phyloP scores from a whole-genome alignment of 176 grass and related monocot genomes.

The Secale cereale region DNA sequence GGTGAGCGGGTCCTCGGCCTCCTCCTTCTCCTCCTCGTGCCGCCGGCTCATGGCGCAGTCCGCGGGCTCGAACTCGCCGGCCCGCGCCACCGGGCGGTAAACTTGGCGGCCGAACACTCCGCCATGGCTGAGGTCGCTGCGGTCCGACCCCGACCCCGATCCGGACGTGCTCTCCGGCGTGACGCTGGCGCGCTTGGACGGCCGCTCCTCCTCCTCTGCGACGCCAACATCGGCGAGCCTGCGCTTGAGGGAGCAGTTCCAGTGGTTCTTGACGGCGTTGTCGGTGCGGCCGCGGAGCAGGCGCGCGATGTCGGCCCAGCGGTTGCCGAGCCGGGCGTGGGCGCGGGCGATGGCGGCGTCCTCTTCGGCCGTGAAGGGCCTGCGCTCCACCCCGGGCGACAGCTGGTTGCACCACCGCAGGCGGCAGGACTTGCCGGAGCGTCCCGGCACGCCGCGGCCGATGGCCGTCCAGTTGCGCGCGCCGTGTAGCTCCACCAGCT shows the following conservation, averaged over 20 bases:
- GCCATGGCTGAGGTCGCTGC: conserved; percentile 61
- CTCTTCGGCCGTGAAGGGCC: conserved; percentile 78
- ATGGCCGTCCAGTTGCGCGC: conserved; percentile 94
- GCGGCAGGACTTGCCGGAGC: conserved; percentile 91
- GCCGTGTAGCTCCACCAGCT: conserved; percentile 69
- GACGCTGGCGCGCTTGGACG: conserved; percentile 44
- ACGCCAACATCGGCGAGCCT: conserved; percentile 16
- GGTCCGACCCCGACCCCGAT: conserved; percentile 39
- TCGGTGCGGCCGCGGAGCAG: conserved; percentile 84
- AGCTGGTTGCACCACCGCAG: conserved; percentile 97
- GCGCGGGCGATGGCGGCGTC: conserved; percentile 68
- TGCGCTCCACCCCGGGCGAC: conserved; percentile 84
- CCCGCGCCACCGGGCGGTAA: conserved; percentile 38
- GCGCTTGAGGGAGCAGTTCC: conserved; percentile 97
- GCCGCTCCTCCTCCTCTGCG: not conserved
- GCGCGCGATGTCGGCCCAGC: conserved; percentile 91
- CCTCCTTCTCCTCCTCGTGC: not conserved
- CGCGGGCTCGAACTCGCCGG: conserved; percentile 33
- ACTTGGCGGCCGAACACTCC: not conserved
- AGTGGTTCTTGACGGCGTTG: conserved; percentile 99
- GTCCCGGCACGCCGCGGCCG: conserved; percentile 59
- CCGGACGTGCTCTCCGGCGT: conserved; percentile 50
- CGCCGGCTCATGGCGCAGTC: conserved; percentile 30
- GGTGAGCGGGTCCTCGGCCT: conserved; percentile 43
- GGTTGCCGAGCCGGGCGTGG: conserved; percentile 61